Evolutionary conservation across 179 eudicot genomes (phyloP), one percentile per base, ranked within the genome.

Genomic region (Patellifolia procumbens): DNA sequence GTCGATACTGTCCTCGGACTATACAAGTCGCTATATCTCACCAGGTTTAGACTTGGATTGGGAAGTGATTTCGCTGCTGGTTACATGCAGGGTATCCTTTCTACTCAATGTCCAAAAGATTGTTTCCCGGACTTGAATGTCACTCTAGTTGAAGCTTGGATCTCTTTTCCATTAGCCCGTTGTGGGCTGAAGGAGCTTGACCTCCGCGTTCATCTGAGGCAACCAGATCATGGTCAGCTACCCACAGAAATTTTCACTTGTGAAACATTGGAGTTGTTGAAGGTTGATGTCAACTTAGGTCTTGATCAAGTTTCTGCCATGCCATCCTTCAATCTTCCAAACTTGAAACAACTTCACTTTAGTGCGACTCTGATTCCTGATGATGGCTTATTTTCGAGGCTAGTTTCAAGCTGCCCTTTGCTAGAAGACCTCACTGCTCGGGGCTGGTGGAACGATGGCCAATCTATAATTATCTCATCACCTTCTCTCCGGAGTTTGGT

Each of bases 401-500:
- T 59, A 22, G 63, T 59, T 2, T 59, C 63, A 12, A 59, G 63
- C 16, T 59, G 63, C 32, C 63, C 63, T 59, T 3, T 26, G 11
- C 63, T 65, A 37, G 48, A 37, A 39, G 70, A 65, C 24, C 51
- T 65, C 48, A 13, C 52, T 15, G 1, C 16, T 3, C 15, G 3
- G 16, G 52, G 13, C 52, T 2, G 13, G 52, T 48, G 52, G 16
- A 48, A 4, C 2, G n/a, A n/a, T n/a, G n/a, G n/a, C n/a, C n/a
- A n/a, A n/a, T n/a, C 16, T 20, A 48, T 5, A 15, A 15, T 20
- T 48, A 48, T 48, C 53, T 34, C 75, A 22, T 72, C 67, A 1
- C 32, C 7, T 73, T 73, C 76, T 56, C 66, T 73, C 59, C 48
- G 26, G 31, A 73, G 52, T 58, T 42, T 73, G 37, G 20, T 1